These are phyloP conservation scores for Lactarius hengduanensis DNA, from an alignment of 768 basidiomycete species.

Conservation along the genomic window DNA sequence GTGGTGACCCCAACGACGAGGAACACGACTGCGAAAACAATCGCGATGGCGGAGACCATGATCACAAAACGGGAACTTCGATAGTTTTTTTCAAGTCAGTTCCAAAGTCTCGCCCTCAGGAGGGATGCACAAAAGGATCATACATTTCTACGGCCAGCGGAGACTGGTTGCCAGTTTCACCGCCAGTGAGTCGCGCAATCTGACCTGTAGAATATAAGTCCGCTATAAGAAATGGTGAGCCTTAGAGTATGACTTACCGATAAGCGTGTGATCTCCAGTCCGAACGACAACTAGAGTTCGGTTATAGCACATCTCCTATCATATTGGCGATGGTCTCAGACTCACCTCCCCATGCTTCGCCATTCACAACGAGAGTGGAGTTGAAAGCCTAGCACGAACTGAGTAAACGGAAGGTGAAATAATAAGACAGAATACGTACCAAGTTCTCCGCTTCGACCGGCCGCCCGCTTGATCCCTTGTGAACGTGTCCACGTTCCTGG, in stretches of 20 bases:
- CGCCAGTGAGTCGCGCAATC: slow-evolving; percentile 65
- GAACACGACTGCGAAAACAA: slow-evolving; percentile 61
- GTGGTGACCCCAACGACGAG: slow-evolving; percentile 66
- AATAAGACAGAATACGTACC: slow-evolving; percentile 37
- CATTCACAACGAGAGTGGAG: slow-evolving; percentile 65
- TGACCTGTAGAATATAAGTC: slow-evolving; percentile 45
- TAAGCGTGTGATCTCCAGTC: slow-evolving; percentile 65
- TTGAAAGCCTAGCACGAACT: slow-evolving; percentile 54
- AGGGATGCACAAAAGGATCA: slow-evolving; percentile 24
- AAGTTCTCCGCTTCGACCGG: slow-evolving; percentile 66
- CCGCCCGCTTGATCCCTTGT: slow-evolving; percentile 46
- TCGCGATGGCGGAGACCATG: slow-evolving; percentile 59
- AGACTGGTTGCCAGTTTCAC: slow-evolving; percentile 61
- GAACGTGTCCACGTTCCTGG: slow-evolving; percentile 52
- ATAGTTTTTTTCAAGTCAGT: slow-evolving; percentile 8
- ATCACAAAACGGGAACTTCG: slow-evolving; percentile 57
- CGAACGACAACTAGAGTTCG: slow-evolving; percentile 54
- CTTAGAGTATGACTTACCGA: slow-evolving; percentile 41
- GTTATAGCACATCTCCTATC: slow-evolving; percentile 7
- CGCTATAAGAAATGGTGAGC: neutral
- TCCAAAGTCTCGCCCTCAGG: neutral
- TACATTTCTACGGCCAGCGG: slow-evolving; percentile 69
- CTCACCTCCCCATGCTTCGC: slow-evolving; percentile 69
- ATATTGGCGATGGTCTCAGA: slow-evolving; percentile 15
- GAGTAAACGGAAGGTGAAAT: neutral